Evolutionary conservation across 164 flowering plant species (phyloP), one percentile per base, ranked within the genome.

Genomic region (Aristolochia fimbriata): DNA sequence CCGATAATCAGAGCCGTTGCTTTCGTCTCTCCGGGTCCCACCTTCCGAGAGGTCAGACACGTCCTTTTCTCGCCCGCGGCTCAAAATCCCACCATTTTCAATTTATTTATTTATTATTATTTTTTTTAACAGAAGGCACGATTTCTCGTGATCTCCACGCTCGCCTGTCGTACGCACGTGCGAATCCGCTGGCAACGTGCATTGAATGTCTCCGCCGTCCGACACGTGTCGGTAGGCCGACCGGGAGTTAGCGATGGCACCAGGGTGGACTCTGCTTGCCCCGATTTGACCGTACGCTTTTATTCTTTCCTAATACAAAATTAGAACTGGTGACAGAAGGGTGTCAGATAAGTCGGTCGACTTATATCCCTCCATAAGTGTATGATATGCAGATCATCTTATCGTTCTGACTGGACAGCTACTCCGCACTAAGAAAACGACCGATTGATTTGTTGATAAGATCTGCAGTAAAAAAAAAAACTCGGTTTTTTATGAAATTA

Each of bases 341-440:
- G 13, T 62, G 50, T 62, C 64, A 62, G 49, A 62, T 17, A 51
- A 30, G 57, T 22, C 0, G 12, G 0, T 1, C 0, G 16, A 37
- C 64, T 20, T 62, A 62, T 52, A 52, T 0, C 0, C 15, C 16
- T 22, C n/a, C n/a, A n/a, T n/a, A 54, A 49, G 19, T 9, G 1
- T 0, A 31, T 61, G 55, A 51, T 62, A 51, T 10, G 58, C 31
- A 20, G 12, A 17, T 51, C 1, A 6, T 16, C 57, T 1, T 62
- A 64, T 58, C 56, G 1, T 1, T 30, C 60, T 62, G 65, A 62
- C 59, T 62, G 61, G 67, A 64, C 57, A 64, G 62, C 62, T 64
- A 58, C 57, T 25, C 47, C 57, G 56, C 61, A 64, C 49, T 58
- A 51, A 33, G 68, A 64, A 64, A 64, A 51, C 31, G 68, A 64